These are phyloP conservation scores for Populus pruinosa DNA, from an alignment of 345 rosid genomes.

Conservation along the genomic window DNA sequence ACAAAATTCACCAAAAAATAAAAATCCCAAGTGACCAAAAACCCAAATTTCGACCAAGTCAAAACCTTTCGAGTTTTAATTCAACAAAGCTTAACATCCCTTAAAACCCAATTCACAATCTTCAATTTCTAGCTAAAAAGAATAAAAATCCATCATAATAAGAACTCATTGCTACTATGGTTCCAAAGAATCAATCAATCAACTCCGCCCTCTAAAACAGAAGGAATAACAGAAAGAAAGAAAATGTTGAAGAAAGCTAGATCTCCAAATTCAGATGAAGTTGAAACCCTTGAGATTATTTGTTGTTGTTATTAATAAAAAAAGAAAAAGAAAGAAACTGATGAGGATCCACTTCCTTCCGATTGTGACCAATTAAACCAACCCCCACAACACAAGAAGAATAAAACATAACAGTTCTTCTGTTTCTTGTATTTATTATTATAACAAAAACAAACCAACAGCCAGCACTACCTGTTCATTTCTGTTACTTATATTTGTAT, in stretches of 20 bases:
- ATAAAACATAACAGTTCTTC: background rate
- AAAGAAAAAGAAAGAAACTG: background rate
- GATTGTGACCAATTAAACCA: background rate
- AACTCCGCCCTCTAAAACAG: constrained; percentile 1
- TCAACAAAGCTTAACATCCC: constrained; percentile 7
- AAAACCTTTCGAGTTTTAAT: constrained; percentile 6
- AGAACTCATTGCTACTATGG: background rate
- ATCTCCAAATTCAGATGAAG: constrained; percentile 3
- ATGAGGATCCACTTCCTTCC: background rate
- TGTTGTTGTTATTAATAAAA: background rate
- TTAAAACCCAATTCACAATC: constrained; percentile 12
- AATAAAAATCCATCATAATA: background rate
- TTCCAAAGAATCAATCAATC: background rate
- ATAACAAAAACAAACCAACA: constrained; percentile 1
- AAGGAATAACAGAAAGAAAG: constrained; percentile 3
- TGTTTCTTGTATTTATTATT: constrained; percentile 10
- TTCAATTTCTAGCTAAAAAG: constrained; percentile 1
- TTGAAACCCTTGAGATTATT: background rate
- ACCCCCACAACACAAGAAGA: background rate
- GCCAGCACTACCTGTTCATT: background rate
- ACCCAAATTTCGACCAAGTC: background rate
- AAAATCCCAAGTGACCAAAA: background rate
- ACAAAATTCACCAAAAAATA: background rate
- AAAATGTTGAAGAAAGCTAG: background rate
- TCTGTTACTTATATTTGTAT: background rate